These are phyloP conservation scores for Phytopythium ostracodes DNA, from an alignment of 352 stramenopile genomes.

Conservation along the genomic window DNA sequence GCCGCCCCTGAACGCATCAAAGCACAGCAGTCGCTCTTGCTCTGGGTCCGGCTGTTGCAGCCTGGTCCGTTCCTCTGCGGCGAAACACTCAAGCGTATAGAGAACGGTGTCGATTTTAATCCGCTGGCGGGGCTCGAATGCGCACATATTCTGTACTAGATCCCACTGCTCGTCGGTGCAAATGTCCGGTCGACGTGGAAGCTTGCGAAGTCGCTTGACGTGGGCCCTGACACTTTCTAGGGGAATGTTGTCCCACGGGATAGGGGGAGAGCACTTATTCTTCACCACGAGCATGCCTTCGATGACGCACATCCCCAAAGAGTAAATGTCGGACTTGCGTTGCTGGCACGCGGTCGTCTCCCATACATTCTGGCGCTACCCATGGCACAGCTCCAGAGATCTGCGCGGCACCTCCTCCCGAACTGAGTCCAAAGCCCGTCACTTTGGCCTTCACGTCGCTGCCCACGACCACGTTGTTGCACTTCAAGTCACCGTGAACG, in stretches of 20 bases:
- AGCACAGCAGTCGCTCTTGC: neutral
- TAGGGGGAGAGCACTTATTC: neutral
- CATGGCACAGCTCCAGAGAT: neutral
- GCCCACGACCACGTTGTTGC: neutral
- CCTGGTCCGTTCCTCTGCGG: neutral
- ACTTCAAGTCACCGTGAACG: neutral
- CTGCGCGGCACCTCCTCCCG: neutral
- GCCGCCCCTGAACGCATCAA: neutral
- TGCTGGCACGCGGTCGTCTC: neutral
- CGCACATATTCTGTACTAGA: neutral
- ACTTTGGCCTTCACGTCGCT: neutral
- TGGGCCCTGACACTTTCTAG: neutral
- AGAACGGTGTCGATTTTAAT: neutral
- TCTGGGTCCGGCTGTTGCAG: neutral
- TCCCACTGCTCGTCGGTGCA: neutral
- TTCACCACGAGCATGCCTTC: neutral
- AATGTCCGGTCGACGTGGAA: neutral
- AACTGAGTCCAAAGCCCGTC: neutral
- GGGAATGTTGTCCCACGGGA: neutral
- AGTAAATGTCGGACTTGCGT: conserved; percentile 1
- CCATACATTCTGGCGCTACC: neutral
- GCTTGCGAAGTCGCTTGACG: neutral
- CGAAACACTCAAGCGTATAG: neutral
- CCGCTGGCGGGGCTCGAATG: neutral
- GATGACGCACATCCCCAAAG: neutral